phyloP scores from a whole-genome alignment of 306 rosid genomes.

The Casuarina cunninghamiana region DNA sequence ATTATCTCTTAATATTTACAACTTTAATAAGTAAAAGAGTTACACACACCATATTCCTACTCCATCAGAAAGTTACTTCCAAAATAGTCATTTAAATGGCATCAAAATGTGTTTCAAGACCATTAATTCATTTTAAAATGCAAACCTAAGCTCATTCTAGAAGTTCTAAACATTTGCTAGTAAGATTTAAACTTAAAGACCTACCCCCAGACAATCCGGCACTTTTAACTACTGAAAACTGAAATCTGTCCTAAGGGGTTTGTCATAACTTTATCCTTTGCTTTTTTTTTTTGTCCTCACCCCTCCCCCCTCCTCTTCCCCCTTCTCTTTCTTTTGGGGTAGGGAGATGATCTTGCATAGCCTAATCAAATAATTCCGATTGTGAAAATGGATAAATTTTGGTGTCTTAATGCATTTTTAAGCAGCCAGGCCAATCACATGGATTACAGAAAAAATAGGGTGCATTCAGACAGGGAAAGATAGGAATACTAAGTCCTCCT shows the following conservation, averaged over 20 bases:
- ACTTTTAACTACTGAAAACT: neutral
- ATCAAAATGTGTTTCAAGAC: neutral
- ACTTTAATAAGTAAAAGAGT: neutral
- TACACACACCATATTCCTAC: neutral
- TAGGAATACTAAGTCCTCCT: constrained; percentile 3
- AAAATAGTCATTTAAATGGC: neutral
- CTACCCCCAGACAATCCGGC: neutral
- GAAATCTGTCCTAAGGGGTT: neutral
- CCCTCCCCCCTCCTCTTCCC: too few species aligned
- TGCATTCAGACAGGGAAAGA: neutral
- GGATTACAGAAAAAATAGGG: neutral
- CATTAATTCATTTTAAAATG: neutral
- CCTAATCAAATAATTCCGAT: neutral
- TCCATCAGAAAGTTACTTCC: neutral
- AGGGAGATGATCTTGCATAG: neutral
- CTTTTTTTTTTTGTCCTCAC: too few species aligned
- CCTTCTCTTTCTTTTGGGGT: neutral
- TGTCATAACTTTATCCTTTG: too few species aligned
- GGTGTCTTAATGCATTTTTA: neutral
- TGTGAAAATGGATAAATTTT: neutral
- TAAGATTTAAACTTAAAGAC: neutral
- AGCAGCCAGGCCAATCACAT: neutral
- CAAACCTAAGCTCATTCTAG: neutral
- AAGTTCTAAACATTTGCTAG: neutral
- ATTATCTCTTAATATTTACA: neutral